Base-by-base conservation (phyloP, 257 asterid genomes). In the Phtheirospermum japonicum region DNA sequence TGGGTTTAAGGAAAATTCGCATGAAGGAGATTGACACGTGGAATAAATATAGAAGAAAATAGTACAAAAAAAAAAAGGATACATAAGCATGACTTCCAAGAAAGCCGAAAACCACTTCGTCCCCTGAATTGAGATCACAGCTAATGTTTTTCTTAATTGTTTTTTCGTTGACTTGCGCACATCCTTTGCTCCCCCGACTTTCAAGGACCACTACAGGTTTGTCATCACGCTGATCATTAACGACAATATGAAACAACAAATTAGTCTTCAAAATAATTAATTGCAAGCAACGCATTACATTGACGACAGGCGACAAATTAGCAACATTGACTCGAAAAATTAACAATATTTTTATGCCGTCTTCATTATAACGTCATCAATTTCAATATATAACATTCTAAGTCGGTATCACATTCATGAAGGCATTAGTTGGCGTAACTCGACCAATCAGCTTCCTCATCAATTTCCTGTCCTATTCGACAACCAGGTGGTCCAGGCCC, bases 111-210 rank as follows among this genome's bases (percentile, higher is more conserved):
- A 78, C 80, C 80, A 89, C 68, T 69, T 82, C 97, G 72, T 89
- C 97, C 63, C 97, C 97, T n/a, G 97, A 89, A 61, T 68, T 76
- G 65, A 89, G 95, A 53, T 76, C 77, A 62, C 79, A 73, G 31
- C 31, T 73, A 16, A 80, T 65, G 61, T 71, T 85, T 67, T 68
- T 86, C 86, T 75, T 77, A n/a, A 89, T 72, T 55, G 82, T 57
- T 84, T 83, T 85, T 39, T 94, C 94, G 73, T 89, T 89, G 37
- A 89, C 91, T 67, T 74, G 86, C 73, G 87, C 89, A 66, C 78
- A 75, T 62, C 95, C 95, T 76, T 84, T 85, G 85, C 78, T 76
- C 48, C 91, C 95, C 56, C 78, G 79, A 66, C 82, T 83, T 72
- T 87, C 97, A 64, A 89, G 94, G 73, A 84, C 79, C 46, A 92